Evolutionary conservation across 352 stramenopile species (phyloP).

Genomic region (Phytophthora idaei): DNA sequence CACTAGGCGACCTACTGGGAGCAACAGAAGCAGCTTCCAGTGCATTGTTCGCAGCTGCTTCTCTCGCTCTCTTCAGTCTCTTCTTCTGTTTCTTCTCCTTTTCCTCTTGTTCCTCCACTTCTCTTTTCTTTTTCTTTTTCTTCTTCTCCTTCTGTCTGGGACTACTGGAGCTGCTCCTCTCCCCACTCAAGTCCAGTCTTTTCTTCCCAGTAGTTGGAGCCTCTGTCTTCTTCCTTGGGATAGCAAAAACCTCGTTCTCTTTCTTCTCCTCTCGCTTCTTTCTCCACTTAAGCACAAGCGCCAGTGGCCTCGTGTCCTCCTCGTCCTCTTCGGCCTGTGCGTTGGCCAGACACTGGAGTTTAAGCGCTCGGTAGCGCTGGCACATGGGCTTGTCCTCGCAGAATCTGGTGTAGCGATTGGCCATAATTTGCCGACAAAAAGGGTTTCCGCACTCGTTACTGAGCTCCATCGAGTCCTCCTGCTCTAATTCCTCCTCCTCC

Average conservation of each 20-base stretch:
- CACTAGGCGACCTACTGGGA: constrained; percentile 12
- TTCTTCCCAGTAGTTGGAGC: background rate
- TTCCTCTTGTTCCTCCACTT: constrained; percentile 16
- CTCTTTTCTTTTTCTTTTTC: constrained; percentile 9
- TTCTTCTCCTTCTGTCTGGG: constrained; percentile 18
- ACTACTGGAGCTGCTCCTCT: constrained; percentile 12
- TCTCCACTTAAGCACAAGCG: constrained; percentile 11
- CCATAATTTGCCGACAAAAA: constrained; percentile 52
- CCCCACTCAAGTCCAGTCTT: constrained; percentile 4
- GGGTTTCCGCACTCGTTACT: constrained; percentile 51
- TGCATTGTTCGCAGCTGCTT: background rate
- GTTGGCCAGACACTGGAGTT: constrained; percentile 53
- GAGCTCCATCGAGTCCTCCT: constrained; percentile 1
- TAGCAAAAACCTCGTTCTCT: constrained; percentile 35
- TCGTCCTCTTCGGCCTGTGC: constrained; percentile 26
- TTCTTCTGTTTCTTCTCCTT: constrained; percentile 18
- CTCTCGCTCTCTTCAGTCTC: constrained; percentile 17
- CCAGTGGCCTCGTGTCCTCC: constrained; percentile 21
- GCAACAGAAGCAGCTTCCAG: background rate
- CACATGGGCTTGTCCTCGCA: constrained; percentile 58
- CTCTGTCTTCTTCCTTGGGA: constrained; percentile 34
- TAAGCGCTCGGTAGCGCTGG: constrained; percentile 56
- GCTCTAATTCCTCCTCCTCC: constrained; percentile 12
- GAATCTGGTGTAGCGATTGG: constrained; percentile 47
- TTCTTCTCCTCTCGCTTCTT: constrained; percentile 15